These are phyloP conservation scores for Suillus paluster DNA, from an alignment of 768 basidiomycete species.

Conservation along the genomic window DNA sequence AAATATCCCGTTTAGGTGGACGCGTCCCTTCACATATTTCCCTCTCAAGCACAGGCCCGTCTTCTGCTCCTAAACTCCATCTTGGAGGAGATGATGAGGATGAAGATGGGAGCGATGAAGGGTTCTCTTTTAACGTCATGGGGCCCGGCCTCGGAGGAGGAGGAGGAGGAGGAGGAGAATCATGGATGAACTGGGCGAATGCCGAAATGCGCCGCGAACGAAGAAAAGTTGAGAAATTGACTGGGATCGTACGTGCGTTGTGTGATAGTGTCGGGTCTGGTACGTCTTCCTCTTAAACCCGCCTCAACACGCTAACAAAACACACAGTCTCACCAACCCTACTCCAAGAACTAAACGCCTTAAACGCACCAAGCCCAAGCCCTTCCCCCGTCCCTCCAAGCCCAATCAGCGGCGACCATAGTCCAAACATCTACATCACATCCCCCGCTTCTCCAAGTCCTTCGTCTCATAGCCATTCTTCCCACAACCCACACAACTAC, in stretches of 20 bases:
- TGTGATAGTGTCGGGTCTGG: conserved; percentile 61
- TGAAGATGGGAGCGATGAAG: conserved; percentile 9
- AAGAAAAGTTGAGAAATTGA: conserved; percentile 64
- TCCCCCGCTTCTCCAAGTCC: conserved; percentile 59
- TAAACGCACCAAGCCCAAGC: conserved; percentile 33
- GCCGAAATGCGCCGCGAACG: conserved; percentile 58
- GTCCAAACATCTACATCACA: conserved; percentile 76
- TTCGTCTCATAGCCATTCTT: too few relatives aligned
- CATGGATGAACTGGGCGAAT: conserved; percentile 36
- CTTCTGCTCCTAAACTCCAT: too few relatives aligned
- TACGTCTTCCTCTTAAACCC: too few relatives aligned
- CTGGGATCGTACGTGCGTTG: conserved; percentile 61
- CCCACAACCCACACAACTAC: too few relatives aligned
- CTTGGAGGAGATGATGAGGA: conserved; percentile 35
- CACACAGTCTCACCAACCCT: conserved; percentile 23
- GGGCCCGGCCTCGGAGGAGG: conserved; percentile 10
- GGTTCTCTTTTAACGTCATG: conserved; percentile 15
- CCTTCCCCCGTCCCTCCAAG: conserved; percentile 26
- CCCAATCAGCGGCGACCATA: conserved; percentile 27
- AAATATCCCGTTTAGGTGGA: conserved; percentile 24
- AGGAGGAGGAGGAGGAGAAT: conserved; percentile 21
- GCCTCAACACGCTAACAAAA: too few relatives aligned
- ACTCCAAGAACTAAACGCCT: conserved; percentile 30
- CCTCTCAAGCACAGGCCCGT: too few relatives aligned
- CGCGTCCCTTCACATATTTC: conserved; percentile 27